Evolutionary conservation across 1,284 basidiomycete genomes (phyloP).

Genomic region (Fomitopsis palustris): DNA sequence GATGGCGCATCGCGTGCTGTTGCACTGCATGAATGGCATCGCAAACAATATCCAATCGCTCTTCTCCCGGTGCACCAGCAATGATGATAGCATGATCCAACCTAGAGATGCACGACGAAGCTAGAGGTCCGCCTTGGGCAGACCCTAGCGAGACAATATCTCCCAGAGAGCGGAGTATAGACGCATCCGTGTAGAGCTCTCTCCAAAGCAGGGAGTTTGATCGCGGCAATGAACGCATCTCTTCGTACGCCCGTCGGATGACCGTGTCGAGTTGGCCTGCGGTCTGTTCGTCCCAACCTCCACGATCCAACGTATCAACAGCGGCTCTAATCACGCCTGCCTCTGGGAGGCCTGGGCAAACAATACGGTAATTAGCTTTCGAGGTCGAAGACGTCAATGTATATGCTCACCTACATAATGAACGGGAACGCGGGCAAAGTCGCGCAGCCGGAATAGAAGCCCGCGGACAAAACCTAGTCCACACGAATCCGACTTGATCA

Average conservation of each 20-base stretch:
- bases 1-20: slow-evolving; percentile 8
- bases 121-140: slow-evolving; percentile 22
- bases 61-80: slow-evolving; percentile 71
- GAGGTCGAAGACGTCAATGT: not conserved
- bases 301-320: not conserved
- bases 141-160: slow-evolving; percentile 30
- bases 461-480: not conserved
- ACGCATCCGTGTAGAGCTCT: slow-evolving; percentile 63
- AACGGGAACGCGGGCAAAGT: not conserved
- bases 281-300: not conserved
- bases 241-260: slow-evolving; percentile 20
- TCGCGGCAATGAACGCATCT: slow-evolving; percentile 16
- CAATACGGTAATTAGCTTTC: not conserved
- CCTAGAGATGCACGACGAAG: slow-evolving; percentile 41
- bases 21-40: slow-evolving; percentile 54
- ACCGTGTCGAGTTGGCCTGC: slow-evolving; percentile 18
- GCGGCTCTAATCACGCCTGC: slow-evolving; percentile 7
- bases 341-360: not conserved
- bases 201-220: slow-evolving; percentile 39
- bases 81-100: slow-evolving; percentile 84
- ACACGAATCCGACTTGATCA: not conserved
- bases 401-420: not conserved
- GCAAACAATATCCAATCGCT: slow-evolving; percentile 57
- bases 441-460: not conserved
- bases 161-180: slow-evolving; percentile 47